Evolutionary conservation across 116 monocot species (phyloP), one percentile per base, ranked within the genome.

Genomic region (Cymodocea nodosa): DNA sequence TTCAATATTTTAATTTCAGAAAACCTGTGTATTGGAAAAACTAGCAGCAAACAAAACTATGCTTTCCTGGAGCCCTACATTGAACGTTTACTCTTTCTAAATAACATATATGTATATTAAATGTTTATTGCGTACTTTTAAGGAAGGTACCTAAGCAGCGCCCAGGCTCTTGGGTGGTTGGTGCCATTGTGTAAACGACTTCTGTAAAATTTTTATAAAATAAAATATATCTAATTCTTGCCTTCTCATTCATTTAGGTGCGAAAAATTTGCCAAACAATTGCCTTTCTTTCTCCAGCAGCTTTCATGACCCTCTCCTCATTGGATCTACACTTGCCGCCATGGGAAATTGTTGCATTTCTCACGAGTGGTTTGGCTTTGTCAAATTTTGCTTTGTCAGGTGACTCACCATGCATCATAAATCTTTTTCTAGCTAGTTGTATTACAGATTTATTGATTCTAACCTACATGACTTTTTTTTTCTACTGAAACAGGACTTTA

Each of bases 261-360:
- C 80, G 97, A 74, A 97, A 97, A 83, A 73, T 91, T 74, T 97
- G 97, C 80, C 97, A 91, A 80, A 83, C 87, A 68, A 82, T 97
- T 75, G 97, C 85, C 24, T 97, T 97, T 78, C 10, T 97, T 75
- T 90, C 97, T 73, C 95, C 95, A 56, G 97, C 91, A 65, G 56
- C 82, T 76, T 95, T 83, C 83, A 95, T 95, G 95, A 85, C 74
- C 12, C 82, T 97, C 72, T 90, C 87, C 35, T 91, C 97, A 74
- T 65, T 97, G 73, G 97, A 97, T 85, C 64, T 97, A 71, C 91
- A 85, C 14, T 70, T 91, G 59, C 84, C 90, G 19, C 85, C 70
- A 37, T 97, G 97, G 97, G 90, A 87, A 78, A 71, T 85, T 59
- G 91, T 97, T 52, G 81, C 68, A 48, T 55, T 91, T 72, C 87